A percentile compares a stretch with the other conserved stretches of the same genome.
Evolutionary conservation across 805 yeast species (phyloP).

Genomic region (Sugiyamaella smithiae): DNA sequence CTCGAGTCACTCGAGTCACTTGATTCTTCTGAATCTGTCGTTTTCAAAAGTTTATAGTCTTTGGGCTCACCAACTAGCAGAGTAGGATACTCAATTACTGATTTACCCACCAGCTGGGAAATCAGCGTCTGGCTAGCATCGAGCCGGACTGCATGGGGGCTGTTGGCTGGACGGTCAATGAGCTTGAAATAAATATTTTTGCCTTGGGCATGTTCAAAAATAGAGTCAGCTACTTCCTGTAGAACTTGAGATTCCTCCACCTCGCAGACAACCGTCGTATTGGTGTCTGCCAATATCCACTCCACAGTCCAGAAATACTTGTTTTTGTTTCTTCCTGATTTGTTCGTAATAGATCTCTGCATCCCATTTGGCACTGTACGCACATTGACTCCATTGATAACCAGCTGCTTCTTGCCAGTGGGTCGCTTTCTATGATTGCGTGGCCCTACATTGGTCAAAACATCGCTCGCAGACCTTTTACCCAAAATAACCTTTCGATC

Average conservation of each 20-base stretch:
- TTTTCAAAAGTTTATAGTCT: too few relatives aligned
- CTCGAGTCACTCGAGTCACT: too few relatives aligned
- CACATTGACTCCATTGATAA: constrained; percentile 60
- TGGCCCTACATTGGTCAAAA: constrained; percentile 15
- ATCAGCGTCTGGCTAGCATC: constrained; percentile 38
- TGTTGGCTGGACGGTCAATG: constrained; percentile 21
- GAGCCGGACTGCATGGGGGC: constrained; percentile 16
- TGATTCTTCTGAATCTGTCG: too few relatives aligned
- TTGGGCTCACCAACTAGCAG: constrained; percentile 25
- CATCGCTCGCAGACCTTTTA: constrained; percentile 45
- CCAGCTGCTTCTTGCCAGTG: constrained; percentile 35
- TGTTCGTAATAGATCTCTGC: constrained; percentile 62
- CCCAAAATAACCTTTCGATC: constrained; percentile 58
- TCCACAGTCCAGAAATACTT: constrained; percentile 78
- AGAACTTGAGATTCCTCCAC: constrained; percentile 10
- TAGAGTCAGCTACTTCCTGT: neutral
- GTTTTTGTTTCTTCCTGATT: constrained; percentile 67
- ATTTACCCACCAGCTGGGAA: constrained; percentile 50
- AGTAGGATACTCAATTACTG: constrained; percentile 78
- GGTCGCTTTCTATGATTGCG: constrained; percentile 15
- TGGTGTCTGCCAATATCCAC: constrained; percentile 49
- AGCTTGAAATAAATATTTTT: constrained; percentile 21
- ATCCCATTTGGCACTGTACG: constrained; percentile 66
- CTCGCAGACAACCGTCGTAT: constrained; percentile 15
- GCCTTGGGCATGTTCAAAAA: neutral